Base-by-base conservation (phyloP, 306 rosid genomes). In the Dryas octopetala region DNA sequence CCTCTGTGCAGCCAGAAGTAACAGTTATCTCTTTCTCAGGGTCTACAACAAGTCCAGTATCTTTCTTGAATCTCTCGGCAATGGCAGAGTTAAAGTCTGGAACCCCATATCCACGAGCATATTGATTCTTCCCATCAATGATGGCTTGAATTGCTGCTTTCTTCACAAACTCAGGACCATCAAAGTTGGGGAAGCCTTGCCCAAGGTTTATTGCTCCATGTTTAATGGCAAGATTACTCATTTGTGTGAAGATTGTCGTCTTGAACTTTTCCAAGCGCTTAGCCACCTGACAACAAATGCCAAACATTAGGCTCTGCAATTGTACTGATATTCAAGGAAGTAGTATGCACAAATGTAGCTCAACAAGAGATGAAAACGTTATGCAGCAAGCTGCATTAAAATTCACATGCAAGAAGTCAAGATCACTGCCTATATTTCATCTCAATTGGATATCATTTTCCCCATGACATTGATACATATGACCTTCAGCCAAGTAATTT, bases 121-220 rank as follows among this genome's bases (percentile, higher is more conserved):
- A 93, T 70, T 93, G 98, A 78, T 91, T 93, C 79, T 93, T 89
- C 58, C 97, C 98, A 66, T 89, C 96, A 78, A 66, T 88, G 47
- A 93, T 84, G 61, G 94, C 97, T 73, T 87, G 96, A 72, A 93
- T 86, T 32, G 98, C 98, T 2, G 98, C 97, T 89, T 93, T 97
- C 92, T 91, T 93, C 15, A 91, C 92, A 80, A 93, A 93, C 7
- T 93, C 92, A 0, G 97, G 98, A 68, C 98, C 98, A 43, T 93
- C 98, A 69, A 91, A 93, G 79, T 93, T 93, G 50, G 98, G 98
- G 73, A 93, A 93, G 67, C 98, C 98, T 80, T 91, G 98, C 51
- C 97, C 98, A 16, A 93, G 97, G 83, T 93, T 91, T 78, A 93
- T 88, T 71, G 96, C 98, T 68, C 92, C 92, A 53, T 93, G 90